Conservation (phyloP, 1,284 basidiomycete genomes). For the Ceratobasidium sp. region DNA sequence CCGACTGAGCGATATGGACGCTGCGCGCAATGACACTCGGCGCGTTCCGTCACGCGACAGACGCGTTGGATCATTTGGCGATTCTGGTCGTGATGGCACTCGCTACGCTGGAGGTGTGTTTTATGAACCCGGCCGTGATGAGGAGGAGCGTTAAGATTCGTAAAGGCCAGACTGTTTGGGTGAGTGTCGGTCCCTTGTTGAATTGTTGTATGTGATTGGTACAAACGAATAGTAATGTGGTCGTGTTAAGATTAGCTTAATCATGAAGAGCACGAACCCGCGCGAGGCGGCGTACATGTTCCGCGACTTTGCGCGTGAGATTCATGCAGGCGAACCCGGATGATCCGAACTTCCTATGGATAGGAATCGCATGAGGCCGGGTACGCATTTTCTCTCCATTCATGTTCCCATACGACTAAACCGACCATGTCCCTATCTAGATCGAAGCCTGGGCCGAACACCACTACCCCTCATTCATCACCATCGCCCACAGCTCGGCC, state of each 20-base stretch:
- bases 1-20: conserved; percentile 78
- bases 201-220: too few relatives aligned
- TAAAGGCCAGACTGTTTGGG: conserved; percentile 88
- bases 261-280: conserved; percentile 91
- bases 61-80: conserved; percentile 90
- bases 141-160: conserved; percentile 95
- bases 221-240: background rate
- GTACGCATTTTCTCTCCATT: conserved; percentile 56
- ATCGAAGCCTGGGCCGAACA: conserved; percentile 94
- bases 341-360: conserved; percentile 88
- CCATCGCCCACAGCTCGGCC: conserved; percentile 59
- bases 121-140: conserved; percentile 94
- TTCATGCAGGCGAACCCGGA: conserved; percentile 83
- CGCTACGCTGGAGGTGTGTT: conserved; percentile 91
- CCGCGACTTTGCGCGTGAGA: conserved; percentile 82
- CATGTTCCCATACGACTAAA: too few relatives aligned
- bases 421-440: conserved; percentile 52
- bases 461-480: conserved; percentile 88
- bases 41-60: conserved; percentile 86
- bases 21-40: conserved; percentile 92
- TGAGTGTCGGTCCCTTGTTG: conserved; percentile 57
- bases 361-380: conserved; percentile 86
- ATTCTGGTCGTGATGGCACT: conserved; percentile 97
- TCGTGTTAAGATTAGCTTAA: conserved; percentile 68
- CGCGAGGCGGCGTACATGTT: conserved; percentile 93